phyloP scores from a whole-genome alignment of 805 yeast genomes.

The Scheffersomyces lignosus region DNA sequence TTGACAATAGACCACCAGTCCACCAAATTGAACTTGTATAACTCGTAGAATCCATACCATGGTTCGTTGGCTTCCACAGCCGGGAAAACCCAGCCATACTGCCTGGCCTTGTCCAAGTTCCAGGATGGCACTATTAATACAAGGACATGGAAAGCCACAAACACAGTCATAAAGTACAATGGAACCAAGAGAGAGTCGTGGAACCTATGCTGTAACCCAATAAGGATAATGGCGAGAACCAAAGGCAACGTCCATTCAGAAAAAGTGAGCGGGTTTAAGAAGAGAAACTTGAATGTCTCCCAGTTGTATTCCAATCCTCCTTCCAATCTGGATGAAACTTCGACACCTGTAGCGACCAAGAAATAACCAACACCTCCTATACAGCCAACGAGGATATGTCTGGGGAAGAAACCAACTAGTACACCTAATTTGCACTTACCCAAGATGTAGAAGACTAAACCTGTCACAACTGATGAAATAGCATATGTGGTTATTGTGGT shows the following conservation, averaged over 20 bases:
- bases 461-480: constrained; percentile 80
- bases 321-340: constrained; percentile 81
- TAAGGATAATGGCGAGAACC: constrained; percentile 56
- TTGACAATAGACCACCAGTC: constrained; percentile 68
- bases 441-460: constrained; percentile 69
- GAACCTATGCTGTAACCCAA: constrained; percentile 54
- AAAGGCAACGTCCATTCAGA: constrained; percentile 70
- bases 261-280: constrained; percentile 38
- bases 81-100: constrained; percentile 81
- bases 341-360: constrained; percentile 84
- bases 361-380: constrained; percentile 99
- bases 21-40: constrained; percentile 70
- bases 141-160: constrained; percentile 65
- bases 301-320: constrained; percentile 67
- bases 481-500: constrained; percentile 89
- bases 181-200: constrained; percentile 78
- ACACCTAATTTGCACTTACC: constrained; percentile 84
- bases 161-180: constrained; percentile 69
- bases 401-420: constrained; percentile 90
- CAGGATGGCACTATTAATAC: constrained; percentile 66
- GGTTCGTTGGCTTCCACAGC: constrained; percentile 65
- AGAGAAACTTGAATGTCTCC: constrained; percentile 52
- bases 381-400: constrained; percentile 95
- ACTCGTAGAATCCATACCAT: constrained; percentile 85
- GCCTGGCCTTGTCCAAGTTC: constrained; percentile 60